Base-by-base conservation (phyloP, 805 yeast species). In the Saturnispora mendoncae region DNA sequence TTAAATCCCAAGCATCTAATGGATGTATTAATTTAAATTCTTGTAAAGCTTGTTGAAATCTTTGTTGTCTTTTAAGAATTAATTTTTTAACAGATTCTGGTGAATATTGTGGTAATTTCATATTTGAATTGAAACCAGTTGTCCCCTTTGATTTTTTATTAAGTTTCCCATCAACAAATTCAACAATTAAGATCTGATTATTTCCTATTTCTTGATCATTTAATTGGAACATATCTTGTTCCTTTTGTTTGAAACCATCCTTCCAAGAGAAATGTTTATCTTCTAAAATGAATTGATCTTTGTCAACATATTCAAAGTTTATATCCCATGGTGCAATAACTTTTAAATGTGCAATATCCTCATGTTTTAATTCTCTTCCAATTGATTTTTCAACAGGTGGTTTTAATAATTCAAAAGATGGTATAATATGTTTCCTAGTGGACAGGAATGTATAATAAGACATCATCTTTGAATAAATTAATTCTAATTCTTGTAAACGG, bases 251-350 rank as follows among this genome's bases (percentile, higher is more conserved):
- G 38, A 65, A 78, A 3, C 82, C 83, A 36, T 69, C 70, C 44
- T 47, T 52, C 67, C 65, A 60, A 15, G 59, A 60, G 42, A 65
- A 58, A 30, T 69, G 67, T 42, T 66, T 66, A 38, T 71, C 74
- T 8, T 63, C 68, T 33, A 69, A 55, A 13, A 68, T 65, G 27
- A 71, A 61, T 42, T 63, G 88, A 52, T 80, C 80, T 55, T 81
- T 86, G 56, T 88, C 95, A 33, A 82, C 78, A 56, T 84, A 88
- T 38, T 77, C 83, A 52, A 79, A 78, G 2, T 76, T 63, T 10
- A 84, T 73, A 37, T 83, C 90, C 21, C 71, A 64, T 0, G 95
- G 95, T 2, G 84, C 56, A 6, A 87, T 52, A 7, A 64, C 69
- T 34, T 68, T 72, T 25, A 88, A 68, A 43, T 69, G 67, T 1